Conservation (phyloP, 1,284 basidiomycete species). For the Apiotrichum siamense region DNA sequence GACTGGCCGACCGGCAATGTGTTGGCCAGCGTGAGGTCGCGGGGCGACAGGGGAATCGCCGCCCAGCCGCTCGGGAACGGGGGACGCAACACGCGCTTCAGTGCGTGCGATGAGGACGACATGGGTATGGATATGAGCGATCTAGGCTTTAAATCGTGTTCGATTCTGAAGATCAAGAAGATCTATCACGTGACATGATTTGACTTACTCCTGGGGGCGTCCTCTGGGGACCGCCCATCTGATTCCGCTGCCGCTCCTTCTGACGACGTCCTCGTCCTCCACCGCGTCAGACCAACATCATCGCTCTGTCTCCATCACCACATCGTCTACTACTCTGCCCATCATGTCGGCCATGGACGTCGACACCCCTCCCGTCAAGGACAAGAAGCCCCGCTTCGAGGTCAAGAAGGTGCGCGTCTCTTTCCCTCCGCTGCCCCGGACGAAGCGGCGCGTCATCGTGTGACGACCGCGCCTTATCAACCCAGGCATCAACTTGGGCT, state of each 20-base stretch:
- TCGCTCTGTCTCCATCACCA: background rate
- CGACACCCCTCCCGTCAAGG: slow-evolving; percentile 49
- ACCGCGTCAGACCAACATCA: background rate
- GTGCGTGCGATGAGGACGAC: background rate
- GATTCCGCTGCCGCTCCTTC: background rate
- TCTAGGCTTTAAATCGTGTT: no score
- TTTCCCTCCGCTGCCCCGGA: no score
- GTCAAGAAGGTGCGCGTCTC: slow-evolving; percentile 75
- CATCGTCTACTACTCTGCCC: background rate
- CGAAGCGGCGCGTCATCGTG: no score
- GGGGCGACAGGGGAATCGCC: slow-evolving; percentile 21
- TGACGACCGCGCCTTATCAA: no score
- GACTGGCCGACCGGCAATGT: slow-evolving; percentile 46
- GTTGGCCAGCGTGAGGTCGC: slow-evolving; percentile 40
- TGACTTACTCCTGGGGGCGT: background rate
- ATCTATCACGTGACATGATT: no score
- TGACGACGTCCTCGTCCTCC: background rate
- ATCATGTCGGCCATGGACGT: slow-evolving; percentile 47
- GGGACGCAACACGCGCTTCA: slow-evolving; percentile 15
- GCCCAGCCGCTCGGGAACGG: slow-evolving; percentile 39
- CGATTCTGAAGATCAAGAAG: no score
- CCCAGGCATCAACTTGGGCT: no score
- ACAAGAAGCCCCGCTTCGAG: slow-evolving; percentile 68
- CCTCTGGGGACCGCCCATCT: background rate
- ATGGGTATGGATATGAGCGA: background rate